A percentile compares a stretch with the other conserved stretches of the same genome.
These are phyloP conservation scores for Pleurotus platypus DNA, from an alignment of 768 basidiomycete genomes.

Conservation along the genomic window DNA sequence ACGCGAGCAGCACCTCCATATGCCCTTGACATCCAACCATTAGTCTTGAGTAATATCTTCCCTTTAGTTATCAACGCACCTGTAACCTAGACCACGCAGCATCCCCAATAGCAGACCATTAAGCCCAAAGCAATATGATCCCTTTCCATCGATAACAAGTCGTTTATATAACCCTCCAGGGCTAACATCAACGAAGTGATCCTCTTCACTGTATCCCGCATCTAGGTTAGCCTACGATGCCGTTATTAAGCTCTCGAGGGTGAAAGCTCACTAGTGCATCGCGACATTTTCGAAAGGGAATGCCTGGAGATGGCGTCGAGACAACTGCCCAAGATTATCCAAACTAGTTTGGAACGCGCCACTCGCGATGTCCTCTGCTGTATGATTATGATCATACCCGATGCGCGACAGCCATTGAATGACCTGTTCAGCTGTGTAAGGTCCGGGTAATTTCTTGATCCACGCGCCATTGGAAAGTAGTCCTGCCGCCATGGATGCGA, in stretches of 20 bases:
- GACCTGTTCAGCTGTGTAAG: conserved; percentile 18
- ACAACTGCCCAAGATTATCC: conserved; percentile 22
- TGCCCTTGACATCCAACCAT: conserved; percentile 13
- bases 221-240: not conserved
- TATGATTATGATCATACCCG: conserved; percentile 14
- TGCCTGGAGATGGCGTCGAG: conserved; percentile 24
- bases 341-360: conserved; percentile 20
- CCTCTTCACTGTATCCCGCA: conserved; percentile 13
- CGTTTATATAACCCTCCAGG: conserved; percentile 18
- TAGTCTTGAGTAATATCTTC: too few species aligned
- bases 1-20: conserved; percentile 24
- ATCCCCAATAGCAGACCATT: conserved; percentile 23
- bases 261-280: conserved; percentile 32
- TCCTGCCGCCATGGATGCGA: not conserved
- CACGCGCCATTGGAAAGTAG: conserved; percentile 14
- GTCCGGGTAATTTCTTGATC: conserved; percentile 21
- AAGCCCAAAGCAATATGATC: conserved; percentile 27
- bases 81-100: conserved; percentile 24
- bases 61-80: conserved; percentile 12
- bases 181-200: conserved; percentile 23
- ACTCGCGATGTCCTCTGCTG: conserved; percentile 13
- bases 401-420: conserved; percentile 22
- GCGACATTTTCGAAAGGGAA: conserved; percentile 35
- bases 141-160: conserved; percentile 19
- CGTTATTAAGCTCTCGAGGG: not conserved